Conservation (phyloP, 768 basidiomycete species). For the Collybia nuda region DNA sequence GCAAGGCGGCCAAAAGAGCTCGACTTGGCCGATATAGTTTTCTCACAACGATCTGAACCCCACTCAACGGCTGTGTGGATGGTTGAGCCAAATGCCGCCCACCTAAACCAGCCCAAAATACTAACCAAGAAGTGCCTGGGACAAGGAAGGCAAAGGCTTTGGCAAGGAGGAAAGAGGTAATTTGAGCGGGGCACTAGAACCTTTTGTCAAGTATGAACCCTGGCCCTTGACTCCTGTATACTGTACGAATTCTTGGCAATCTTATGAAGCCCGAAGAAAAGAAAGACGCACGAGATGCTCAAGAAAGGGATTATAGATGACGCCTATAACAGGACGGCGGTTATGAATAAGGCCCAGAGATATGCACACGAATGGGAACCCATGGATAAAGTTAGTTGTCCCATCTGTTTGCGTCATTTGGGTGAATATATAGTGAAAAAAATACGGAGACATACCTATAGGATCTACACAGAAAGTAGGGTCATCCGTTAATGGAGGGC, state of each 20-base stretch:
- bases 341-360: slow-evolving; percentile 89
- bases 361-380: slow-evolving; percentile 86
- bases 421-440: not conserved
- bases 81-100: not conserved
- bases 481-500: slow-evolving; percentile 72
- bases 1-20: slow-evolving; percentile 74
- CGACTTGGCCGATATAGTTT: slow-evolving; percentile 56
- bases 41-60: slow-evolving; percentile 73
- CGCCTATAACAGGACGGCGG: slow-evolving; percentile 81
- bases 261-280: not conserved
- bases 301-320: slow-evolving; percentile 92
- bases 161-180: slow-evolving; percentile 65
- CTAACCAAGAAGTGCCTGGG: slow-evolving; percentile 69
- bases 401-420: slow-evolving; percentile 57
- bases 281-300: slow-evolving; percentile 62
- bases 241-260: slow-evolving; percentile 25
- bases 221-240: slow-evolving; percentile 80
- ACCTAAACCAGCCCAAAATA: not conserved
- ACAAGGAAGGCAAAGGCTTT: slow-evolving; percentile 65
- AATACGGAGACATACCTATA: slow-evolving; percentile 55
- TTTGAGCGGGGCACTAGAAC: slow-evolving; percentile 39
- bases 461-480: slow-evolving; percentile 98
- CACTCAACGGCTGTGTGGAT: slow-evolving; percentile 72
- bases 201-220: slow-evolving; percentile 73
- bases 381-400: slow-evolving; percentile 86